phyloP scores from a whole-genome alignment of 108 stramenopile genomes.

The Pelagomonas calceolata region DNA sequence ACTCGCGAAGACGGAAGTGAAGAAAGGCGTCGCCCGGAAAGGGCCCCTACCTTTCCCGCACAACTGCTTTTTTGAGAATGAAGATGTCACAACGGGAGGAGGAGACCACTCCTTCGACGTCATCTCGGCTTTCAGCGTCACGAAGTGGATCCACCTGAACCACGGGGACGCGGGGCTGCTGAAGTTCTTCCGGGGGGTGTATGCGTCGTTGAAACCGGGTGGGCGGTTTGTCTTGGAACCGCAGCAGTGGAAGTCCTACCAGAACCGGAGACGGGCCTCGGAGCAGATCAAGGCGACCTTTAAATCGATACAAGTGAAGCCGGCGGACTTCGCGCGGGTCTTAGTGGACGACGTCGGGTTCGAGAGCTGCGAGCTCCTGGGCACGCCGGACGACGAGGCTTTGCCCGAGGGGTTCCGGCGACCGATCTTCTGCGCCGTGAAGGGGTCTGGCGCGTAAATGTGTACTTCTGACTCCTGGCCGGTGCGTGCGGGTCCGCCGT shows the following conservation, averaged over 20 bases:
- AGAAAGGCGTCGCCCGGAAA: too few species aligned
- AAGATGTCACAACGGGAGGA: not conserved
- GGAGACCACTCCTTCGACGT: not conserved
- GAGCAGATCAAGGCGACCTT: not conserved
- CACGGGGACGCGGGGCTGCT: constrained; percentile 11
- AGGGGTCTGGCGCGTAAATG: too few species aligned
- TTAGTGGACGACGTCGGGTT: not conserved
- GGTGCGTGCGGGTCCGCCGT: too few species aligned
- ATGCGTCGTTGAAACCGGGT: constrained; percentile 5
- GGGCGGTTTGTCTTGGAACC: constrained; percentile 6
- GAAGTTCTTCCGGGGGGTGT: not conserved
- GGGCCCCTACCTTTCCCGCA: not conserved
- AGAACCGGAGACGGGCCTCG: not conserved
- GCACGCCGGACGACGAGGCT: not conserved
- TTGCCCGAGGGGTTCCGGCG: not conserved
- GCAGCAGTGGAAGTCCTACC: constrained; percentile 15
- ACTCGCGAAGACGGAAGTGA: not conserved
- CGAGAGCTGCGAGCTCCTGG: not conserved
- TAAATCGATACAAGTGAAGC: not conserved
- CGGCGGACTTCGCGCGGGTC: not conserved
- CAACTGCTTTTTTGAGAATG: not conserved
- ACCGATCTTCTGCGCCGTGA: not conserved
- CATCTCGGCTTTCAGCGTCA: constrained; percentile 4
- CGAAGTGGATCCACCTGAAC: constrained; percentile 21
- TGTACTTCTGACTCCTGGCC: too few species aligned